phyloP scores from a whole-genome alignment of 202 grass and related monocot species.

The Elaeis oleifera region DNA sequence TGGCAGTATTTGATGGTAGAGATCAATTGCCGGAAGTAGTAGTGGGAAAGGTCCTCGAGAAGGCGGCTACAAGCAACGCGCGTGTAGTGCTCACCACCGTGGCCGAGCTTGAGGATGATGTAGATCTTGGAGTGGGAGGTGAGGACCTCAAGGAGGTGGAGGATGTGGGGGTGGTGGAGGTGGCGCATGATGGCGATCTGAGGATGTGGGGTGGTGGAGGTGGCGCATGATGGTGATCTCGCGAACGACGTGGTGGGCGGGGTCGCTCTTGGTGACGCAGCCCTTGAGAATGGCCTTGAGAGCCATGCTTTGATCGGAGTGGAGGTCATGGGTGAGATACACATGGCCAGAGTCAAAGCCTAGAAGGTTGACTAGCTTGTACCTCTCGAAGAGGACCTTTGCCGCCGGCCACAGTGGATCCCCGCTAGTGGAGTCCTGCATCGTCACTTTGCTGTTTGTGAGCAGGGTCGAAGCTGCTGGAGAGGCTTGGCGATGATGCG shows the following conservation, averaged over 20 bases:
- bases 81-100: conserved; percentile 4
- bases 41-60: conserved; percentile 2
- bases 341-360: conserved; percentile 8
- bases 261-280: not conserved
- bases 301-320: conserved; percentile 5
- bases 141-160: not conserved
- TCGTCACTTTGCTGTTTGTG: not conserved
- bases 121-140: conserved; percentile 12
- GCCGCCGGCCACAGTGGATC: not conserved
- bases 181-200: conserved; percentile 7
- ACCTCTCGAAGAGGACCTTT: not conserved
- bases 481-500: too few species aligned
- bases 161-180: conserved; percentile 9
- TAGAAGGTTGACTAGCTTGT: not conserved
- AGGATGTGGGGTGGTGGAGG: conserved; percentile 12
- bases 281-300: conserved; percentile 8
- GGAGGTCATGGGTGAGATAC: conserved; percentile 2
- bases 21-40: conserved; percentile 7
- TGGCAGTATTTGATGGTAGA: conserved; percentile 14
- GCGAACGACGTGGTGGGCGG: not conserved
- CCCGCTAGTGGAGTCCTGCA: not conserved
- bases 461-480: too few species aligned
- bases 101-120: conserved; percentile 15
- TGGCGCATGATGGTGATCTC: conserved; percentile 13
- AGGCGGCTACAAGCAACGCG: not conserved